Conservation (phyloP, 148 eudicot species). For the Persicaria maculosa region DNA sequence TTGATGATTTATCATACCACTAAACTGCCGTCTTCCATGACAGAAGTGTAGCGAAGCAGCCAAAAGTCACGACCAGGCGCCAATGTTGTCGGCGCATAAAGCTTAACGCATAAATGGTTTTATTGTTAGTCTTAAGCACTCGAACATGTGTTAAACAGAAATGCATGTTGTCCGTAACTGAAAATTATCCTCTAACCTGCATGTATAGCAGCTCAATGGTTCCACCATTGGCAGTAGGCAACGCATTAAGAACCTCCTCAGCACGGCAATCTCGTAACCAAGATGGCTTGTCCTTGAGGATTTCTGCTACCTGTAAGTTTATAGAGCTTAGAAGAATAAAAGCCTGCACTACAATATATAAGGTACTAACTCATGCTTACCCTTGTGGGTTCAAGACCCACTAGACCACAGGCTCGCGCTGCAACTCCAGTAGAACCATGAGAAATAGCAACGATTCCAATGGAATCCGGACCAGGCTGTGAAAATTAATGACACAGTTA, state of each 20-base stretch:
- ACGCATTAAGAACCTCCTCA: constrained; percentile 90
- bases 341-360: neutral
- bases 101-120: constrained; percentile 29
- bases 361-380: constrained; percentile 29
- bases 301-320: constrained; percentile 76
- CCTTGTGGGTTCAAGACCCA: constrained; percentile 98
- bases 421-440: constrained; percentile 99
- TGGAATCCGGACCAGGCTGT: constrained; percentile 99
- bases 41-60: constrained; percentile 85
- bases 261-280: constrained; percentile 99
- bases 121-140: neutral
- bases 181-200: constrained; percentile 49
- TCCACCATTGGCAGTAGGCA: constrained; percentile 99
- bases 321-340: constrained; percentile 1
- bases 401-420: constrained; percentile 98
- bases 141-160: neutral
- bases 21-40: constrained; percentile 93
- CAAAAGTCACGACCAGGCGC: constrained; percentile 98
- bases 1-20: constrained; percentile 45
- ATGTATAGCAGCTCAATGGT: constrained; percentile 96
- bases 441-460: constrained; percentile 99
- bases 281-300: constrained; percentile 97
- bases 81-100: constrained; percentile 95
- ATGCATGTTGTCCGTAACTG: neutral
- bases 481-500: constrained; percentile 11